Conservation (phyloP, 331 rosid species). For the Phaseolus coccineus region DNA sequence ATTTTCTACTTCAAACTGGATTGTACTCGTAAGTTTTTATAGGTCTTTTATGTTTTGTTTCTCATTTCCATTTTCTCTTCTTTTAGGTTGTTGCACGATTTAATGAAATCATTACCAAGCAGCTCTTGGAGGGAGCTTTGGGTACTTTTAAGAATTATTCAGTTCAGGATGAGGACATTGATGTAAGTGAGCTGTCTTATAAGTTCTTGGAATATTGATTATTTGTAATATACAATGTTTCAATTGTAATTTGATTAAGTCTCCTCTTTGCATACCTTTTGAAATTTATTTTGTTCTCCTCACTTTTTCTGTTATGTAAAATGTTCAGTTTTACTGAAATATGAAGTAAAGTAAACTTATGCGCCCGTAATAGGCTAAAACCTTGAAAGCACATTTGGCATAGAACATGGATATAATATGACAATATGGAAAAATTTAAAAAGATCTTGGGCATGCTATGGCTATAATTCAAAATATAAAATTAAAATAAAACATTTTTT, state of each 20-base stretch:
- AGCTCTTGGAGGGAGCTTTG: slow-evolving; percentile 90
- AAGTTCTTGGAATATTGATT: slow-evolving; percentile 15
- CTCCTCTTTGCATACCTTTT: slow-evolving; percentile 4
- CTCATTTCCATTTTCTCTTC: slow-evolving; percentile 7
- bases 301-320: neutral
- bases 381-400: neutral
- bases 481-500: neutral
- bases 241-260: slow-evolving; percentile 31
- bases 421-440: neutral
- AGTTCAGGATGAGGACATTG: slow-evolving; percentile 83
- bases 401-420: neutral
- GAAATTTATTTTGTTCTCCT: neutral
- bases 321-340: slow-evolving; percentile 20
- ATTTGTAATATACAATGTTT: neutral
- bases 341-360: slow-evolving; percentile 15
- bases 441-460: neutral
- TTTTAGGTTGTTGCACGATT: slow-evolving; percentile 93
- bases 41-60: slow-evolving; percentile 30
- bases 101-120: slow-evolving; percentile 86
- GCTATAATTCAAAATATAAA: neutral
- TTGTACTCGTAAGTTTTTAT: slow-evolving; percentile 10
- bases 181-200: slow-evolving; percentile 56
- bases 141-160: slow-evolving; percentile 76
- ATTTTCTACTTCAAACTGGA: slow-evolving; percentile 31
- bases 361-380: slow-evolving; percentile 6